Conservation (phyloP, 345 rosid species). For the Corchorus capsularis region DNA sequence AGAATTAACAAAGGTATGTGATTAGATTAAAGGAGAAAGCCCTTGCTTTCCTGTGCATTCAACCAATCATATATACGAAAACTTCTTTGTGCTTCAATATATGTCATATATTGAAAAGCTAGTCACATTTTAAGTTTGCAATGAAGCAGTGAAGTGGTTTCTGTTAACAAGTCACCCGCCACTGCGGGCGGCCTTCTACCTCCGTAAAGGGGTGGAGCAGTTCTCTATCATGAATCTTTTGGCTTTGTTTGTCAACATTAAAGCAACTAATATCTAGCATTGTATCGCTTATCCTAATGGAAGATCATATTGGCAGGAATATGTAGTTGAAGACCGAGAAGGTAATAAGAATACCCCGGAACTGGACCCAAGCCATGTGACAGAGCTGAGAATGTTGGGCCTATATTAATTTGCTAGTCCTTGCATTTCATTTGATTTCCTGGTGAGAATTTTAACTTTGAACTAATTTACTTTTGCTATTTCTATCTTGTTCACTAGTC, state of each 20-base stretch:
- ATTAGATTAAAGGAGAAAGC: slow-evolving; percentile 3
- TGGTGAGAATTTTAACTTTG: slow-evolving; percentile 27
- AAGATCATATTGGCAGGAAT: slow-evolving; percentile 58
- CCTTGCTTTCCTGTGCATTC: neutral
- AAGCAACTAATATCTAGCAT: neutral
- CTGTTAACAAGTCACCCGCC: neutral
- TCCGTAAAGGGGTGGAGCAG: neutral
- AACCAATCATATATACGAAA: slow-evolving; percentile 6
- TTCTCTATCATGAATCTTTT: neutral
- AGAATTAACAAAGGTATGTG: slow-evolving; percentile 88
- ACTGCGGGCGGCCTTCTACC: neutral
- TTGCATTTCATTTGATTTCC: slow-evolving; percentile 14
- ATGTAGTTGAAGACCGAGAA: slow-evolving; percentile 91
- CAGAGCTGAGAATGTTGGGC: slow-evolving; percentile 92
- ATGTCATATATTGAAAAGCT: neutral
- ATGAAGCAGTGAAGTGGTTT: neutral
- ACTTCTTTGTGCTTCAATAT: slow-evolving; percentile 11
- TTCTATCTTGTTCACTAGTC: neutral
- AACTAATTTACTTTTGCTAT: neutral
- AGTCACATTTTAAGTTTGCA: neutral
- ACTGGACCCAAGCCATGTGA: slow-evolving; percentile 83
- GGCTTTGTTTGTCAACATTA: neutral
- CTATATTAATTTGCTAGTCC: slow-evolving; percentile 48
- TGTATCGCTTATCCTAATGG: neutral
- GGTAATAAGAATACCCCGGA: slow-evolving; percentile 68